Percentiles rank a stretch among this genome's conserved stretches.
These are phyloP conservation scores for Camelina neglecta DNA, from an alignment of 345 rosid genomes.

Conservation along the genomic window DNA sequence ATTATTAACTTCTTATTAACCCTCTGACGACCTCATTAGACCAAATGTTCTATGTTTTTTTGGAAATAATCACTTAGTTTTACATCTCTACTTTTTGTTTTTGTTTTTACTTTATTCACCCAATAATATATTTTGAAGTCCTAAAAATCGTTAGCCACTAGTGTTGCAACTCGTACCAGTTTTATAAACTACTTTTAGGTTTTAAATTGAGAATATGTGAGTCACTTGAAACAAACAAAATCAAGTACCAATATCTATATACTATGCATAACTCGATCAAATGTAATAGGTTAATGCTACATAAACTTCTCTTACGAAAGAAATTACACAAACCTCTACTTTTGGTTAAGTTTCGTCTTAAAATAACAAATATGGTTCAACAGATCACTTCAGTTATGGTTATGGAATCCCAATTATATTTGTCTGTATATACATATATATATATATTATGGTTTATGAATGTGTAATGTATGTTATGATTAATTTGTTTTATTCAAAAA, in stretches of 20 bases:
- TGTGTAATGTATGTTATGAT: neutral
- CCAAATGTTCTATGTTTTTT: constrained; percentile 19
- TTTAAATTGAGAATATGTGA: neutral
- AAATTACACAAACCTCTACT: neutral
- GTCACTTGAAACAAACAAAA: too few relatives aligned
- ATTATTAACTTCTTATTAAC: neutral
- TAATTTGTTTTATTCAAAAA: neutral
- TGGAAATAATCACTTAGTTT: constrained; percentile 21
- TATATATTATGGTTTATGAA: neutral
- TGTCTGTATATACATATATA: too few relatives aligned
- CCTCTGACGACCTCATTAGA: neutral
- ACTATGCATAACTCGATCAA: neutral
- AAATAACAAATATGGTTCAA: neutral
- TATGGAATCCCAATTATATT: neutral
- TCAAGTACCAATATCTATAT: neutral
- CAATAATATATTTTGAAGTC: neutral
- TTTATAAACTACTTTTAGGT: neutral
- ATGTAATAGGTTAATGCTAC: neutral
- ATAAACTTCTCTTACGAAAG: neutral
- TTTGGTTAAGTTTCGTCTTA: neutral
- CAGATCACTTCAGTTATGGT: neutral
- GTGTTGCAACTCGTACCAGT: neutral
- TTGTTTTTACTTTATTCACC: constrained; percentile 3
- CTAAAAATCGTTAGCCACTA: constrained; percentile 9
- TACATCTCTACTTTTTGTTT: neutral